phyloP scores from a whole-genome alignment of 1,284 basidiomycete species.

The Melanopsichium pennsylvanicum region DNA sequence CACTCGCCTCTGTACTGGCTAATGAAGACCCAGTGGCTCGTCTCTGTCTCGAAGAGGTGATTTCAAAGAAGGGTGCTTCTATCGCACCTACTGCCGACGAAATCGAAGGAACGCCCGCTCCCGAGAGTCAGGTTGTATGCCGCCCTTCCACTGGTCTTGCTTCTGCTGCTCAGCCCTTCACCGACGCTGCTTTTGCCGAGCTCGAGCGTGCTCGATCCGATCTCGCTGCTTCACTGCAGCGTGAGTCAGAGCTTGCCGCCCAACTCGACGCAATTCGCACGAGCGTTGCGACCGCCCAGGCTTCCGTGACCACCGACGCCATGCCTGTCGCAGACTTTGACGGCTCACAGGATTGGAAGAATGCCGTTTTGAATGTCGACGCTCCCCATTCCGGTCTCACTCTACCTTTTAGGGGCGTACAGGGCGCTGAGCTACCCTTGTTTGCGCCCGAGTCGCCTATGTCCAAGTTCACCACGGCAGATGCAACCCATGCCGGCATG shows the following conservation, averaged over 20 bases:
- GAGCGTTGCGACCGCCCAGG: conserved; percentile 10
- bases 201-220: conserved; percentile 37
- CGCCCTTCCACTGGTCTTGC: conserved; percentile 2
- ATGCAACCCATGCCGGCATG: conserved; percentile 2
- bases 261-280: conserved; percentile 32
- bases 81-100: conserved; percentile 56
- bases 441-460: conserved; percentile 37
- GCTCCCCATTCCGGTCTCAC: conserved; percentile 7
- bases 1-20: conserved; percentile 33
- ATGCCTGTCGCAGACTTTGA: conserved; percentile 11
- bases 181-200: conserved; percentile 15
- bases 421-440: conserved; percentile 40
- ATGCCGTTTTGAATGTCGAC: not conserved
- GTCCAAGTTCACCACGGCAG: conserved; percentile 32
- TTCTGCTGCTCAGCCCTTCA: not conserved
- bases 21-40: conserved; percentile 45
- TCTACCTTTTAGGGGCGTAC: conserved; percentile 25
- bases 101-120: conserved; percentile 25
- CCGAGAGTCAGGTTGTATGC: conserved; percentile 3
- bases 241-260: conserved; percentile 14
- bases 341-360: conserved; percentile 3
- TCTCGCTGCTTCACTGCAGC: conserved; percentile 27
- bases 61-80: conserved; percentile 50
- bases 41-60: conserved; percentile 48
- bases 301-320: conserved; percentile 6